Evolutionary conservation across 352 stramenopile genomes (phyloP), one percentile per base, ranked within the genome.

Genomic region (Pythium diclinum): DNA sequence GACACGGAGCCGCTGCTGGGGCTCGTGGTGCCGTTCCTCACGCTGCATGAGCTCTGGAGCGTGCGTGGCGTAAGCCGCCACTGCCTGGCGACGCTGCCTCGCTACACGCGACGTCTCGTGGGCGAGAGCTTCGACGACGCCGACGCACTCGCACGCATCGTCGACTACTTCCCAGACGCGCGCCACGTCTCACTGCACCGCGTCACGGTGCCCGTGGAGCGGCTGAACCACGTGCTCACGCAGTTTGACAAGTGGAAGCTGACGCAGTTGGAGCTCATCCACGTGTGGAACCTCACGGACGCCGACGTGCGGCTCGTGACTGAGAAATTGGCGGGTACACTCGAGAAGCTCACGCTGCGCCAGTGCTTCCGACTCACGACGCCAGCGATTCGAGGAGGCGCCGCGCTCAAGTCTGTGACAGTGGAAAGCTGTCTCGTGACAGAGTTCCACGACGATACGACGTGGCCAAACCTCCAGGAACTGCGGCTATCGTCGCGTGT

Each of bases 321-420:
- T 16, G 56, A 82, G 49, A 58, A 80, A 33, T 75, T 57, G 36
- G 17, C 65, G 8, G 19, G 42, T 25, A 68, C 63, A 38, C 80
- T 92, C 33, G 75, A 79, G 56, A 72, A 62, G 44, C 59, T 92
- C 36, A 62, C 59, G 11, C 69, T 91, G 63, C 52, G 64, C 1
- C 69, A 89, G 57, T 92, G 83, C 61, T 85, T 81, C 61, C 72
- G 88, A 47, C 61, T 92, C 59, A 76, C 80, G 58, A 67, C 76
- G 13, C 83, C 77, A 1, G 61, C 72, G 16, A 74, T 91, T 28
- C 14, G 66, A 8, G 71, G 69, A 3, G 60, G 72, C 5, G 69
- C 67, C 3, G 56, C 84, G 56, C 72, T 80, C 32, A 68, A 55
- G 21, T 56, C 36, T 10, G 23, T 92, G 13, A 46, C 73, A 9